A percentile compares a stretch with the other conserved stretches of the same genome.
These are phyloP conservation scores for Phytophthora vignae DNA, from an alignment of 352 stramenopile species.

Conservation along the genomic window DNA sequence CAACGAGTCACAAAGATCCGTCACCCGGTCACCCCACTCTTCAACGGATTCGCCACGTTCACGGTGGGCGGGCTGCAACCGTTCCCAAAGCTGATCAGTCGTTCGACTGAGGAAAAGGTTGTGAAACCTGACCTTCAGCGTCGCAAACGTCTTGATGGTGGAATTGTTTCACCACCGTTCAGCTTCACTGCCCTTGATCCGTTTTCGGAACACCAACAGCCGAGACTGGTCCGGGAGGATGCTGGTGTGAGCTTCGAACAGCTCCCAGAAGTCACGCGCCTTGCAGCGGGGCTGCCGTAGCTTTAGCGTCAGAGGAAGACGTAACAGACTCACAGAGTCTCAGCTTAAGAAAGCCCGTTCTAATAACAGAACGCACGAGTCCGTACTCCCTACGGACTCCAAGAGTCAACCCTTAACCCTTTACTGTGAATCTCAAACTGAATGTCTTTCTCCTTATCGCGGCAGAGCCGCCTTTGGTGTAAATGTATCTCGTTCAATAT, in stretches of 20 bases:
- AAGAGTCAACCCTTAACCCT: too few relatives aligned
- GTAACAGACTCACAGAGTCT: too few relatives aligned
- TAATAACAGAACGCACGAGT: too few relatives aligned
- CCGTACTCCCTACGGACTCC: too few relatives aligned
- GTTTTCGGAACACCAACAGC: background rate
- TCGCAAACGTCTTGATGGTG: background rate
- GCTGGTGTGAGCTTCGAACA: background rate
- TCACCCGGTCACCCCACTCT: background rate
- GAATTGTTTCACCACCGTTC: background rate
- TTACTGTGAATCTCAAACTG: too few relatives aligned
- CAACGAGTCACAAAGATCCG: conserved; percentile 7
- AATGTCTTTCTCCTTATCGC: too few relatives aligned
- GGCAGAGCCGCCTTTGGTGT: too few relatives aligned
- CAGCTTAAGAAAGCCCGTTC: too few relatives aligned
- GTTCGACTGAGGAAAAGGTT: background rate
- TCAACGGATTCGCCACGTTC: background rate
- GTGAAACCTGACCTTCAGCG: background rate
- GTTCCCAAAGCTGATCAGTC: background rate
- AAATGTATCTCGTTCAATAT: too few relatives aligned
- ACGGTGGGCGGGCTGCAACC: background rate
- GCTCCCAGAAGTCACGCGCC: background rate
- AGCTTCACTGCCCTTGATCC: background rate
- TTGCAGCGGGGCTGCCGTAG: too few relatives aligned
- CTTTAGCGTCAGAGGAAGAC: too few relatives aligned
- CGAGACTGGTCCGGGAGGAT: background rate